These are phyloP conservation scores for Diaporthe ampelina DNA, from an alignment of 2,329 filamentous ascomycete species.

Conservation along the genomic window DNA sequence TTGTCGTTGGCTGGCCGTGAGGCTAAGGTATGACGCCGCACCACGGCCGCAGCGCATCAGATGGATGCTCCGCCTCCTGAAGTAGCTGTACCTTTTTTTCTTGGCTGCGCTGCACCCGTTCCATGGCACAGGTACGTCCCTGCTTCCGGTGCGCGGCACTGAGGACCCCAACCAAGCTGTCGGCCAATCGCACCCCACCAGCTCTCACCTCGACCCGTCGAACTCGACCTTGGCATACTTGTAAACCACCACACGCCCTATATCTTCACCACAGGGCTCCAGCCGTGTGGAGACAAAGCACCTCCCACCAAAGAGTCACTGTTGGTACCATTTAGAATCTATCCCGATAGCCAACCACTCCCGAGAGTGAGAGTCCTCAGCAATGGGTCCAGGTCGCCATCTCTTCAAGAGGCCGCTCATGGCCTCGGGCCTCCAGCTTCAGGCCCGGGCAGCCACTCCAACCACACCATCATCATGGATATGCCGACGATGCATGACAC, in stretches of 20 bases:
- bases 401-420: constrained; percentile 9
- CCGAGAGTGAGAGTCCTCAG: background rate
- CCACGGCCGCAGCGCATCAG: constrained; percentile 33
- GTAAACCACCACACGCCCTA: background rate
- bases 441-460: background rate
- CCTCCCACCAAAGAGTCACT: background rate
- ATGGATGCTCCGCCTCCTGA: constrained; percentile 31
- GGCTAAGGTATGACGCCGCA: constrained; percentile 40
- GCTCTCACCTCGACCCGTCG: background rate
- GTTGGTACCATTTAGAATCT: too few species aligned
- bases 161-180: background rate
- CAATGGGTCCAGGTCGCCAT: constrained; percentile 25
- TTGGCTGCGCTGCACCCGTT: background rate
- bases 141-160: background rate
- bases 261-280: background rate
- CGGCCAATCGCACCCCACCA: constrained; percentile 8
- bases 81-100: constrained; percentile 31
- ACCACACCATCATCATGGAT: background rate
- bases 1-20: constrained; percentile 29
- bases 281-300: background rate
- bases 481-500: constrained; percentile 34
- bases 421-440: background rate
- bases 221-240: constrained; percentile 1
- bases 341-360: background rate
- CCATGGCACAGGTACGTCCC: constrained; percentile 10